Evolutionary conservation across 345 rosid genomes (phyloP).

Genomic region (Pistacia integerrima): DNA sequence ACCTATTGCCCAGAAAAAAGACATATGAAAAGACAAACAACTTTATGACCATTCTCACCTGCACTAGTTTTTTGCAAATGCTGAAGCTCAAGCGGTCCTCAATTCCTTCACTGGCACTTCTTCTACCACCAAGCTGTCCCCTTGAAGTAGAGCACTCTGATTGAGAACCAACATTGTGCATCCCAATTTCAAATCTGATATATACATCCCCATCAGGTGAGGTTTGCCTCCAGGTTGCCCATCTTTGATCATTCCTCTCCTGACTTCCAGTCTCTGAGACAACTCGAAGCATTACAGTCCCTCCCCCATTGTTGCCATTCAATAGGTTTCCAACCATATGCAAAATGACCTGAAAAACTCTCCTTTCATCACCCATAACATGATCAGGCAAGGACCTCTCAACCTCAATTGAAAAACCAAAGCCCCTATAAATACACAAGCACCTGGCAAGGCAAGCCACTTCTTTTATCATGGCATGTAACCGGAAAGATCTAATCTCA

Average conservation of each 20-base stretch:
- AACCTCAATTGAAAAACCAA: slow-evolving; percentile 61
- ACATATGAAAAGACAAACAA: neutral
- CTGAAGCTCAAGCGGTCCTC: slow-evolving; percentile 83
- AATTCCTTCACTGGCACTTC: slow-evolving; percentile 48
- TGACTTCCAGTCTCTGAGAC: slow-evolving; percentile 63
- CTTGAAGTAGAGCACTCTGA: slow-evolving; percentile 45
- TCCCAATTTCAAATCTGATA: slow-evolving; percentile 68
- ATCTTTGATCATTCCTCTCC: slow-evolving; percentile 63
- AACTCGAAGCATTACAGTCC: slow-evolving; percentile 51
- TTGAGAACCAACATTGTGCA: slow-evolving; percentile 36
- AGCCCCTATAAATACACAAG: slow-evolving; percentile 65
- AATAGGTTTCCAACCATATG: slow-evolving; percentile 86
- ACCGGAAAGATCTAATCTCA: slow-evolving; percentile 57
- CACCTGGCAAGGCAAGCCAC: slow-evolving; percentile 84
- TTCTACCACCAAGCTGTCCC: slow-evolving; percentile 45
- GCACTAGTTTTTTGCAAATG: slow-evolving; percentile 86
- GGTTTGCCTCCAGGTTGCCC: slow-evolving; percentile 73
- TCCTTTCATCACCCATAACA: slow-evolving; percentile 80
- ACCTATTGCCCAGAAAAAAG: neutral
- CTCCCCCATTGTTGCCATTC: slow-evolving; percentile 47
- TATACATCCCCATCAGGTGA: slow-evolving; percentile 61
- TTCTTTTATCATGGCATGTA: slow-evolving; percentile 71
- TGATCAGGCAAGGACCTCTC: slow-evolving; percentile 75
- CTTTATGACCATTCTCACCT: slow-evolving; percentile 44
- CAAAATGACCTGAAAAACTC: slow-evolving; percentile 85